Evolutionary conservation across 1,139 yeast genomes (phyloP), one percentile per base, ranked within the genome.

Genomic region (Geotrichum aggregatum): DNA sequence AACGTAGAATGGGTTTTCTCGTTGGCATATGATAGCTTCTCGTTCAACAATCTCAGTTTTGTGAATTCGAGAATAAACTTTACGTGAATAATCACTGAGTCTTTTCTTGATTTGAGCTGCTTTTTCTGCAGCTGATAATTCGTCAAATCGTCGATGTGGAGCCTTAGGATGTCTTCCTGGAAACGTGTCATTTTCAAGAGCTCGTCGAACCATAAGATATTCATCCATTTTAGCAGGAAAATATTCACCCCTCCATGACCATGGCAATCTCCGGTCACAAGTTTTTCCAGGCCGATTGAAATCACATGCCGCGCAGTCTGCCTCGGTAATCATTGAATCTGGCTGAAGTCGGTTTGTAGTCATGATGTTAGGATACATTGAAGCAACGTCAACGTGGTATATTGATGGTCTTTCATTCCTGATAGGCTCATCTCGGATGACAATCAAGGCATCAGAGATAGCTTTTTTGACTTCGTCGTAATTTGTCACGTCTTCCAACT

Each of bases 281-380:
- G 76, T 78, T 63, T 92, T 92, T 2, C 96, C 98, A 0, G 98
- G 98, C 52, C 96, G 76, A 66, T 94, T 94, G 70, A 89, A 94
- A 63, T 94, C 98, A 74, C 99, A 94, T 38, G 95, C 82, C 0
- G 98, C 98, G 72, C 98, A 94, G 63, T 89, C 96, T 61, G 88
- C 88, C 65, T 92, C 98, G 0, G 85, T 74, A 62, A 92, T 91
- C 89, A 94, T 92, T 1, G 98, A 91, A 69, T 94, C 99, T 0
- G 99, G 99, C 67, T 94, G 99, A 52, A 94, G 75, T 65, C 99
- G 81, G 70, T 94, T 94, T 0, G 98, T 87, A 3, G 96, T 88
- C 98, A 94, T 94, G 64, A 94, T 94, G 66, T 94, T 92, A 3
- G 99, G 99, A 65, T 94, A 94, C 99, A 94, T 94, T 0, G 98